Evolutionary conservation across 1,284 basidiomycete genomes (phyloP).

Genomic region (Cryptococcus floricola): DNA sequence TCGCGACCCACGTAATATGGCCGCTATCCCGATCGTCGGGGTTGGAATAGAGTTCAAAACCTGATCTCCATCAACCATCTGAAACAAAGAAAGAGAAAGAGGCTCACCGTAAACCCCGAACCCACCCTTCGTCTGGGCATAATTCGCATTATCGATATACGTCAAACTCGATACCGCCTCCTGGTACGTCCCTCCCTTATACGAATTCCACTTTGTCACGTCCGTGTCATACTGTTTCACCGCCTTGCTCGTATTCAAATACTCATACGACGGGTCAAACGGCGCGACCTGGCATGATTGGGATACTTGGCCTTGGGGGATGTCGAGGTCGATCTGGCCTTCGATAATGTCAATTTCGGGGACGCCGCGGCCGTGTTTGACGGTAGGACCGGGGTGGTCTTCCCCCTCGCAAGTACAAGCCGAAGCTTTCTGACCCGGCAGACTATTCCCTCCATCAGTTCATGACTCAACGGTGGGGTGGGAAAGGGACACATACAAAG

Average conservation of each 20-base stretch:
- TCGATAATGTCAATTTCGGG: constrained; percentile 59
- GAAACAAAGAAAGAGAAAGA: neutral
- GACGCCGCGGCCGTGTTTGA: constrained; percentile 47
- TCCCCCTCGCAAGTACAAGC: constrained; percentile 57
- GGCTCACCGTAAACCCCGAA: constrained; percentile 55
- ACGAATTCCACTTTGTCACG: constrained; percentile 64
- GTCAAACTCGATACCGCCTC: constrained; percentile 71
- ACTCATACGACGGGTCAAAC: constrained; percentile 66
- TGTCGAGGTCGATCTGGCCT: constrained; percentile 30
- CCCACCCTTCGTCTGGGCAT: constrained; percentile 25
- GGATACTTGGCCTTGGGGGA: constrained; percentile 53
- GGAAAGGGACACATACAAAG: constrained; percentile 20
- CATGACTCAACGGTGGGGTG: constrained; percentile 1
- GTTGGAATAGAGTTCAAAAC: constrained; percentile 67
- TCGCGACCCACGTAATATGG: constrained; percentile 63
- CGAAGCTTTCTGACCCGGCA: constrained; percentile 56
- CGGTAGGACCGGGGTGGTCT: constrained; percentile 51
- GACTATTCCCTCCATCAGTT: constrained; percentile 28
- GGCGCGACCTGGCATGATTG: constrained; percentile 54
- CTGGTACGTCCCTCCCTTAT: constrained; percentile 73
- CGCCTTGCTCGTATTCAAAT: constrained; percentile 53
- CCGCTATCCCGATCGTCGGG: constrained; percentile 56
- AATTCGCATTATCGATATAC: constrained; percentile 53
- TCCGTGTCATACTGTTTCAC: constrained; percentile 36
- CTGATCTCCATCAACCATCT: constrained; percentile 11